Conservation (phyloP, 2,329 filamentous ascomycete genomes). For the Stenocarpella maydis region DNA sequence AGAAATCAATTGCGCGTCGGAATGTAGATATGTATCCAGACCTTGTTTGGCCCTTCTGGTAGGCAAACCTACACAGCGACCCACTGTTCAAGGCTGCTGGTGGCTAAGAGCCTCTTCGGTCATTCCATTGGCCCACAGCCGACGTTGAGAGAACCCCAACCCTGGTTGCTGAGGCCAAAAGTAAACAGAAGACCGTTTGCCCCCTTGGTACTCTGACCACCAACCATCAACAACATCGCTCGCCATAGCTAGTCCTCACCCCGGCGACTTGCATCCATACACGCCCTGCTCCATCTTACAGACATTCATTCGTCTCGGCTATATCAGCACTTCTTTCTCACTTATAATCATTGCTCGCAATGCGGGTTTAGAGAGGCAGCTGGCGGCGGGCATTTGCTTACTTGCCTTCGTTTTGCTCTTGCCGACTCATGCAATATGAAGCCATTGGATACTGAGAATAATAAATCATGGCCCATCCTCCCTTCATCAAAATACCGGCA, state of each 20-base stretch:
- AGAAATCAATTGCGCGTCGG: neutral
- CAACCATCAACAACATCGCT: conserved; percentile 8
- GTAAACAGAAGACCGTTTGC: conserved; percentile 1
- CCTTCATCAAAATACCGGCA: neutral
- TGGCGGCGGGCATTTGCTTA: conserved; percentile 19
- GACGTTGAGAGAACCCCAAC: conserved; percentile 20
- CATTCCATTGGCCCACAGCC: conserved; percentile 23
- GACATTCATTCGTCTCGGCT: neutral
- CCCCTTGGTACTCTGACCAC: neutral
- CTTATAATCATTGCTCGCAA: neutral
- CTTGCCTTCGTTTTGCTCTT: conserved; percentile 8
- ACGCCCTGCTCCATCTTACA: neutral
- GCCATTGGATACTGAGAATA: neutral
- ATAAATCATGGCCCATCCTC: neutral
- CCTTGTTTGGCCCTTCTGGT: neutral
- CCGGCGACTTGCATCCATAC: neutral
- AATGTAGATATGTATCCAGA: neutral
- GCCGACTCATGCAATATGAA: conserved; percentile 27
- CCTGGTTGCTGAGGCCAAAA: conserved; percentile 15
- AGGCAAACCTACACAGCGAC: neutral
- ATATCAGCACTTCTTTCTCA: neutral
- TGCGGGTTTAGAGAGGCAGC: neutral
- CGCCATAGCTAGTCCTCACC: neutral
- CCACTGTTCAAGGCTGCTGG: neutral
- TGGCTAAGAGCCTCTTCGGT: neutral